These are phyloP conservation scores for Saitoella complicata DNA, from an alignment of 805 yeast genomes.

Conservation along the genomic window DNA sequence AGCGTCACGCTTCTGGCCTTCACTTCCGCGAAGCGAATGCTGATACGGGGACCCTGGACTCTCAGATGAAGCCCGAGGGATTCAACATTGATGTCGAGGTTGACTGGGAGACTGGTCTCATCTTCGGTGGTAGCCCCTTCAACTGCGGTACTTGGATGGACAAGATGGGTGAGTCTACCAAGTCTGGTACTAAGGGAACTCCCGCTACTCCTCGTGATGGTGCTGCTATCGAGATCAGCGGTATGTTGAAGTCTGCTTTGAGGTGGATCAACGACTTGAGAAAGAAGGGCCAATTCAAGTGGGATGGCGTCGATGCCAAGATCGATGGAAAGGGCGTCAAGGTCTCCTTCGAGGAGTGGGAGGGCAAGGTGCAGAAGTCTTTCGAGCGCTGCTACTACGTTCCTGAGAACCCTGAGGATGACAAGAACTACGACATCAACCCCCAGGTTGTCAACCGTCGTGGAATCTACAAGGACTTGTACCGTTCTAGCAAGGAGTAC, in stretches of 20 bases:
- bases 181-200: conserved; percentile 70
- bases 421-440: conserved; percentile 44
- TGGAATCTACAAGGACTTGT: conserved; percentile 85
- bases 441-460: conserved; percentile 59
- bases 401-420: conserved; percentile 51
- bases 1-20: conserved; percentile 82
- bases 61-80: conserved; percentile 86
- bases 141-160: conserved; percentile 99
- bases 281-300: conserved; percentile 37
- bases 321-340: conserved; percentile 38
- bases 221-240: conserved; percentile 85
- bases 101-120: conserved; percentile 79
- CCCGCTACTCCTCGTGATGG: conserved; percentile 99
- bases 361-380: conserved; percentile 44
- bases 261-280: conserved; percentile 58
- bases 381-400: conserved; percentile 70
- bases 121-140: conserved; percentile 79
- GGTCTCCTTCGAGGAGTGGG: conserved; percentile 56
- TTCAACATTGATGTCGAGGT: conserved; percentile 67
- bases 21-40: conserved; percentile 90
- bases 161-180: conserved; percentile 89
- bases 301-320: conserved; percentile 30
- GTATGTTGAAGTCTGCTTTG: conserved; percentile 66
- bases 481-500: conserved; percentile 63
- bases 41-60: conserved; percentile 58